phyloP scores from a whole-genome alignment of 768 basidiomycete genomes.

The Suillus tomentosus region DNA sequence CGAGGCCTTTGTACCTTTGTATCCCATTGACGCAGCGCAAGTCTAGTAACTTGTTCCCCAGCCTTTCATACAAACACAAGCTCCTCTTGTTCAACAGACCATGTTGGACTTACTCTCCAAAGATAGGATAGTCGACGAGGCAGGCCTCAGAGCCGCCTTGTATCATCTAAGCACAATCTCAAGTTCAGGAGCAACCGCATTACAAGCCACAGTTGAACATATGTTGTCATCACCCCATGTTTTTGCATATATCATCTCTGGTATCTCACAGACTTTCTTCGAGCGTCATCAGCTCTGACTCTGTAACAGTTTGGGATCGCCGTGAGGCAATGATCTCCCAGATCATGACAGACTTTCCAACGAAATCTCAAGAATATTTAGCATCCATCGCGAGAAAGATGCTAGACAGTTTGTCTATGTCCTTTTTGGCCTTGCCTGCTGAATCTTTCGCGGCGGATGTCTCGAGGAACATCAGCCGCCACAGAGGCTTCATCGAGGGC shows the following conservation, averaged over 20 bases:
- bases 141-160: constrained; percentile 22
- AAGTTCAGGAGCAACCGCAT: constrained; percentile 20
- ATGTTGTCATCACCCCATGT: constrained; percentile 28
- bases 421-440: constrained; percentile 26
- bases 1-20: not conserved
- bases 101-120: constrained; percentile 3
- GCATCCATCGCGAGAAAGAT: constrained; percentile 25
- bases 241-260: constrained; percentile 34
- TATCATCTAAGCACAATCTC: constrained; percentile 28
- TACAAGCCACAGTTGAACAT: constrained; percentile 30
- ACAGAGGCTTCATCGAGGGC: constrained; percentile 26
- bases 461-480: constrained; percentile 18
- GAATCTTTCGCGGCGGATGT: constrained; percentile 17
- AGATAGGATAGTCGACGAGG: constrained; percentile 19
- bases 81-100: not conserved
- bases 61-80: no score
- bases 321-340: constrained; percentile 21
- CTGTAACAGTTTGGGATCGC: constrained; percentile 19
- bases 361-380: constrained; percentile 21
- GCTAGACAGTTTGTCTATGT: constrained; percentile 28
- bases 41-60: no score
- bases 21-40: not conserved
- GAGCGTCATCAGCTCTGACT: not conserved
- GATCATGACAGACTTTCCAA: constrained; percentile 38
- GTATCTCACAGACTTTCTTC: constrained; percentile 15